Conservation (phyloP, 78 protist species). For the Dictyostelium purpureum region DNA sequence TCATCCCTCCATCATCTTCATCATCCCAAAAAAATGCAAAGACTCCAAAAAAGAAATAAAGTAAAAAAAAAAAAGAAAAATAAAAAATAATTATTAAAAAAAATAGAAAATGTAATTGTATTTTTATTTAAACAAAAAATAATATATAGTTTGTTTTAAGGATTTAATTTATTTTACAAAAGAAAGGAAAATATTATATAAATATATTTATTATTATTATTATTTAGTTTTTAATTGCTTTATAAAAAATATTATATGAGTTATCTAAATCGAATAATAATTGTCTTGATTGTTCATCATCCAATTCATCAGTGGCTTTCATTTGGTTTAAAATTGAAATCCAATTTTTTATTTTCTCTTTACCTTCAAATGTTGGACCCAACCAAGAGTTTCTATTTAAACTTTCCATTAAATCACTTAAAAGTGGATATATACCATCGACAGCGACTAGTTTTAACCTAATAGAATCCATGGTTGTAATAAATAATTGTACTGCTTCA, state of each 20-base stretch:
- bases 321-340: constrained; percentile 78
- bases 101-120: not conserved
- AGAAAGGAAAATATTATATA: not conserved
- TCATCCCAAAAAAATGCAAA: not conserved
- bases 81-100: not conserved
- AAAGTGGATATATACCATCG: constrained; percentile 88
- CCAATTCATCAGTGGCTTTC: constrained; percentile 89
- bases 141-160: not conserved
- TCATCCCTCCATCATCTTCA: not conserved
- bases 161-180: not conserved
- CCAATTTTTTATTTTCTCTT: constrained; percentile 77
- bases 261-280: constrained; percentile 90
- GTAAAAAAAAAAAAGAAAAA: not conserved
- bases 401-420: constrained; percentile 77
- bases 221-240: constrained; percentile 54
- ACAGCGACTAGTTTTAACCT: constrained; percentile 83
- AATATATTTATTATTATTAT: not conserved
- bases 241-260: constrained; percentile 83
- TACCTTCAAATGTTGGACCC: constrained; percentile 84
- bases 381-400: constrained; percentile 74
- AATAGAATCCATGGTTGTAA: constrained; percentile 91
- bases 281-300: constrained; percentile 87
- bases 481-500: constrained; percentile 88
- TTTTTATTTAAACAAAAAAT: not conserved
- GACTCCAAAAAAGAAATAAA: no score